A percentile compares a stretch with the other conserved stretches of the same genome.
Conservation (phyloP, 2,329 filamentous ascomycete species). For the Microcera coccophila region DNA sequence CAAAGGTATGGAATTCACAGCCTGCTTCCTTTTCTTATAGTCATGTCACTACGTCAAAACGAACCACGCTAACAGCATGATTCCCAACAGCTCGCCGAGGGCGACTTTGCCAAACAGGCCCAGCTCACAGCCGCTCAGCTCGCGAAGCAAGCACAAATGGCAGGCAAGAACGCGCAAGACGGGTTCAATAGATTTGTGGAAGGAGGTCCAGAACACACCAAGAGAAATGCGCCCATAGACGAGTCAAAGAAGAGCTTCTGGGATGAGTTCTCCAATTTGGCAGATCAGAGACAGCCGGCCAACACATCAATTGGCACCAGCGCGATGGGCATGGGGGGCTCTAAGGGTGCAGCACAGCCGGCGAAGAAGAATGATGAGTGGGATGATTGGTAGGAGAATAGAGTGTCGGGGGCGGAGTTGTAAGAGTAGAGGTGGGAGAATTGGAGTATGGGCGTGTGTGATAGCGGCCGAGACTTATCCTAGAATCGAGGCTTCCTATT, state of each 20-base stretch:
- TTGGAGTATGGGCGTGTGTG: constrained; percentile 28
- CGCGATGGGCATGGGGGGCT: constrained; percentile 54
- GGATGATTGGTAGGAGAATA: constrained; percentile 55
- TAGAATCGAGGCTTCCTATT: constrained; percentile 6
- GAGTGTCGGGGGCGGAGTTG: constrained; percentile 8
- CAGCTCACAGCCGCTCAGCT: constrained; percentile 61
- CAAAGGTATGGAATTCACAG: constrained; percentile 58
- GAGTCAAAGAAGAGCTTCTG: constrained; percentile 80
- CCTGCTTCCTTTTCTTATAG: neutral
- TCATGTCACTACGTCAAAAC: neutral
- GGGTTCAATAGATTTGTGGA: constrained; percentile 86
- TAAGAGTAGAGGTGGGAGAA: constrained; percentile 23
- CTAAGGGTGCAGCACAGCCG: constrained; percentile 29
- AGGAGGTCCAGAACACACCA: constrained; percentile 56
- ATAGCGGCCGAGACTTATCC: neutral
- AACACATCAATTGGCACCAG: constrained; percentile 55
- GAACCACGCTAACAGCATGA: constrained; percentile 21
- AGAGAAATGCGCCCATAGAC: constrained; percentile 44
- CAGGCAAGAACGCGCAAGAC: constrained; percentile 71
- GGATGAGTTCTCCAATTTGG: constrained; percentile 79
- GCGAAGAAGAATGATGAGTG: constrained; percentile 54
- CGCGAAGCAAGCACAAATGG: constrained; percentile 62
- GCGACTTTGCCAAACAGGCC: constrained; percentile 68
- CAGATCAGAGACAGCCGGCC: constrained; percentile 49
- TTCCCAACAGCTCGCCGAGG: constrained; percentile 64